Evolutionary conservation across 139 green algal species (phyloP), one percentile per base, ranked within the genome.

Genomic region (Micromonas commoda): DNA sequence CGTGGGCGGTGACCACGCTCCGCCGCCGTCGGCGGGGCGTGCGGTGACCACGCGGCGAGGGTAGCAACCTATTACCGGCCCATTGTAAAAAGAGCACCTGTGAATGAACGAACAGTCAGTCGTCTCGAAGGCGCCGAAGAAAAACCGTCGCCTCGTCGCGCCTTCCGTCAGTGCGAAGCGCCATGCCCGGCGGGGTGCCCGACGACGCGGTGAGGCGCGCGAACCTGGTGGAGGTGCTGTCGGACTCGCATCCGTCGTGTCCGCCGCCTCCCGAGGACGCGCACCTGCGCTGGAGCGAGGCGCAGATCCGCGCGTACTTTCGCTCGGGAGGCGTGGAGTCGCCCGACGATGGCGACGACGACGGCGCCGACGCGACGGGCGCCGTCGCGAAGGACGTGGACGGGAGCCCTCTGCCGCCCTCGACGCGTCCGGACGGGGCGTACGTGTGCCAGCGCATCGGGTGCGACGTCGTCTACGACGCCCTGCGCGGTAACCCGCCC

Each of bases 401-500:
- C 29, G 33, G 29, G 13, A 1, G 13, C 1, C 29, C 35, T n/a
- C 19, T 29, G 24, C 38, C 68, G 37, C 23, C 3, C 1, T 75
- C 23, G 19, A 64, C 68, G 68, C 68, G 38, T 20, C 21, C 21
- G 24, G 37, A 75, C 37, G 38, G 37, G 0, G 35, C 4, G 32
- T 63, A 68, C 2, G 0, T 32, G 1, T 82, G 77, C 32, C 77
- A 82, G 35, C 65, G 77, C 63, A 53, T 77, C 54, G 66, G 66
- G 0, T 82, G 77, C 67, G 77, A 82, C 28, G 76, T 68, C 19
- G 6, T 79, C 51, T 82, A 61, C 66, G 34, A 65, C 45, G 4
- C 35, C 1, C 21, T 19, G 23, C 6, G 28, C 2, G 53, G n/a
- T 5, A 79, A 82, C 33, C 20, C 69, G 1, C 19, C 33, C 23